A percentile compares a stretch with the other conserved stretches of the same genome.
phyloP scores from a whole-genome alignment of 352 stramenopile genomes.

The Pythium scleroteichum region DNA sequence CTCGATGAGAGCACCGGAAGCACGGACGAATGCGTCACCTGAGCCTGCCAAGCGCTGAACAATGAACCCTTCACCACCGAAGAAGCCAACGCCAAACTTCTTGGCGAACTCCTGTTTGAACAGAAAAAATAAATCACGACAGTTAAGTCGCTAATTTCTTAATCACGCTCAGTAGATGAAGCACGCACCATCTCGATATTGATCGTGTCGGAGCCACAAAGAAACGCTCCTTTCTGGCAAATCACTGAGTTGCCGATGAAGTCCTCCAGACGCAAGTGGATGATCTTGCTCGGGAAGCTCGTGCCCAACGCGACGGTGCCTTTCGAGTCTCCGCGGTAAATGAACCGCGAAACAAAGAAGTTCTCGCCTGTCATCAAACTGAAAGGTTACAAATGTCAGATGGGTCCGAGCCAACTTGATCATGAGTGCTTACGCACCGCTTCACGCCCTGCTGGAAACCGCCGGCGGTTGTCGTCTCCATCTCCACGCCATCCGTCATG shows the following conservation, averaged over 20 bases:
- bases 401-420: neutral
- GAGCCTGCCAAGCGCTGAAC: constrained; percentile 89
- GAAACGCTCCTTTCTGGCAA: constrained; percentile 91
- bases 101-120: constrained; percentile 93
- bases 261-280: constrained; percentile 86
- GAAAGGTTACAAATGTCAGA: neutral
- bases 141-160: no score
- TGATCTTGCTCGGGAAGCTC: constrained; percentile 89
- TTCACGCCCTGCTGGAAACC: constrained; percentile 86
- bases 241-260: constrained; percentile 87
- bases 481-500: constrained; percentile 93
- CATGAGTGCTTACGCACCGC: constrained; percentile 36
- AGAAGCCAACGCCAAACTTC: constrained; percentile 91
- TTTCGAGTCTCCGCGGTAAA: constrained; percentile 53
- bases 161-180: no score
- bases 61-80: constrained; percentile 95
- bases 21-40: constrained; percentile 92
- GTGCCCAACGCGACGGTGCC: constrained; percentile 91
- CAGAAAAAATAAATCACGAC: no score
- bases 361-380: constrained; percentile 82
- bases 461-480: constrained; percentile 91
- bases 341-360: constrained; percentile 80
- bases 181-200: constrained; percentile 87
- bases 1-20: constrained; percentile 86
- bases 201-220: constrained; percentile 90